A percentile compares a stretch with the other conserved stretches of the same genome.
These are phyloP conservation scores for Botryotinia convoluta DNA, from an alignment of 2,329 filamentous ascomycete genomes.

Conservation along the genomic window DNA sequence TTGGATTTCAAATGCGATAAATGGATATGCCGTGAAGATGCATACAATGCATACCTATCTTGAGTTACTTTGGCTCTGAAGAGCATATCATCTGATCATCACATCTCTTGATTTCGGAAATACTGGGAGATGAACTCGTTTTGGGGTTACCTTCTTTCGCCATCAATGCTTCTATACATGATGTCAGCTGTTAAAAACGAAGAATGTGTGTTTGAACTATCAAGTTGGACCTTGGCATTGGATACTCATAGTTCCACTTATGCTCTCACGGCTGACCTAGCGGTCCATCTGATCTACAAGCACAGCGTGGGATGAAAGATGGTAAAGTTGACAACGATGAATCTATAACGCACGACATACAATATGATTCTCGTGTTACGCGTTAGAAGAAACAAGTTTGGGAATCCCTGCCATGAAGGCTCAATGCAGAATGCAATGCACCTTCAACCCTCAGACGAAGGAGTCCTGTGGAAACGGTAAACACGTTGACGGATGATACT, in stretches of 20 bases:
- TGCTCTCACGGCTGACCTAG: constrained; percentile 5
- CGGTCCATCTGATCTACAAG: constrained; percentile 10
- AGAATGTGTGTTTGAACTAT: neutral
- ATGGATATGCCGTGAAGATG: neutral
- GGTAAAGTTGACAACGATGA: constrained; percentile 18
- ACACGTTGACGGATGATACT: constrained; percentile 6
- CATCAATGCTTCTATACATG: neutral
- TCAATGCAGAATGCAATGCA: constrained; percentile 9
- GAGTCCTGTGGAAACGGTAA: neutral
- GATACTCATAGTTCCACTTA: neutral
- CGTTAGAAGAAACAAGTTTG: neutral
- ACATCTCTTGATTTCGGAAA: constrained; percentile 4
- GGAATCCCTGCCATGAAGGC: constrained; percentile 6
- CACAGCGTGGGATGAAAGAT: constrained; percentile 12
- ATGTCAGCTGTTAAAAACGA: neutral
- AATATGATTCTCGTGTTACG: constrained; percentile 9
- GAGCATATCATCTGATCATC: constrained; percentile 16
- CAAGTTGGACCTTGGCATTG: neutral
- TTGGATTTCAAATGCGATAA: neutral
- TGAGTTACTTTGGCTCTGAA: constrained; percentile 8
- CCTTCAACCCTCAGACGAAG: constrained; percentile 1
- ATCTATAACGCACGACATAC: neutral
- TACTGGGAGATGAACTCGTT: neutral
- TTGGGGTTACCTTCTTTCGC: neutral
- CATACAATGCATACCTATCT: constrained; percentile 7